A percentile compares a stretch with the other conserved stretches of the same genome.
Evolutionary conservation across 192 early-diverging fungal genomes (phyloP).

Genomic region (Coemansia sp.): DNA sequence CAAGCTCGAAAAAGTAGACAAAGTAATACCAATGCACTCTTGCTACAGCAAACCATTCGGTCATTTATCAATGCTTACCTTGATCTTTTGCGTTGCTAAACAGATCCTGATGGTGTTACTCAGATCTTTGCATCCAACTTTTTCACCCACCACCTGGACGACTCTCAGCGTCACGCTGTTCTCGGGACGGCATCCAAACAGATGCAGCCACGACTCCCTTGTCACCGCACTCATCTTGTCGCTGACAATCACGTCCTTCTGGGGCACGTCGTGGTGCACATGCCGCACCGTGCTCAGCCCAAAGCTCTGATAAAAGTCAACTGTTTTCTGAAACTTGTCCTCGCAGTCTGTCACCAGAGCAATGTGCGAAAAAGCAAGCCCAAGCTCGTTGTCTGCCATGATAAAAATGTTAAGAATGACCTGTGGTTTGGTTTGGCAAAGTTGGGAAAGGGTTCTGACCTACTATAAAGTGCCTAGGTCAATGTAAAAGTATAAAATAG

Average conservation of each 20-base stretch:
- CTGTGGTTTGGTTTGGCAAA: not conserved
- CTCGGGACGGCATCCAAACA: conserved; percentile 49
- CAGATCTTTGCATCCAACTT: not conserved
- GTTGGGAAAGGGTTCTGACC: not conserved
- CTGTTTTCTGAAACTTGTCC: conserved; percentile 29
- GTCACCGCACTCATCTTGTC: conserved; percentile 23
- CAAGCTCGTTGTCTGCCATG: conserved; percentile 5
- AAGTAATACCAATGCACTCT: too few species aligned
- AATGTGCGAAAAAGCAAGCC: conserved; percentile 47
- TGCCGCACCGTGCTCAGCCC: conserved; percentile 56
- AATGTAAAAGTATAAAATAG: not conserved
- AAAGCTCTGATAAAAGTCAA: conserved; percentile 58
- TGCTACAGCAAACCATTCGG: too few species aligned
- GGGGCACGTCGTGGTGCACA: conserved; percentile 25
- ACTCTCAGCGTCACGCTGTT: conserved; percentile 43
- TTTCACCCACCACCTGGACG: conserved; percentile 22
- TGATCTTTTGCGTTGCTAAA: conserved; percentile 26
- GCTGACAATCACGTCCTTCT: conserved; percentile 30
- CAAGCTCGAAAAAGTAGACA: not conserved
- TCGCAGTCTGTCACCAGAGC: conserved; percentile 29
- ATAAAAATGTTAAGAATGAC: too few species aligned
- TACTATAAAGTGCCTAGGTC: too few species aligned
- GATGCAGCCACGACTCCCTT: conserved; percentile 56
- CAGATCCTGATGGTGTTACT: conserved; percentile 27
- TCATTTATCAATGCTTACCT: conserved; percentile 14